Base-by-base conservation (phyloP, 2,329 filamentous ascomycete genomes). In the Pseudogymnoascus verrucosus region DNA sequence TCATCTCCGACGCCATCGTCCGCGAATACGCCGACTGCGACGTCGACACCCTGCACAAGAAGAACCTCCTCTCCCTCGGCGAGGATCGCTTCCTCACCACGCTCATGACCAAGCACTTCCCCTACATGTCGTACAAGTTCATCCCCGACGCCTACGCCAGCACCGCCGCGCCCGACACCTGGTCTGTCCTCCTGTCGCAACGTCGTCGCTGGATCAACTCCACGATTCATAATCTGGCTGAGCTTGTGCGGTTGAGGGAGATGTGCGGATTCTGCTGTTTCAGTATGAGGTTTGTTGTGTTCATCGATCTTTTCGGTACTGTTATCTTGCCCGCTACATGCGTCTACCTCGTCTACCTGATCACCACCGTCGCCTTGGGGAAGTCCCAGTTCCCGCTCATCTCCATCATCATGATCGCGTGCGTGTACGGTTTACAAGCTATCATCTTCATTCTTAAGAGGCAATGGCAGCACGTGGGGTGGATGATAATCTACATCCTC, bases 221-320 rank as follows among this genome's bases (percentile, higher is more conserved):
- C 64, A 99, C 95, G 0, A 91, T 99, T 61, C 95, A 99, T 82
- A 99, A 99, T 76, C 82, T 99, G 67, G 90, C 96, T 67, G 95
- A 99, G 76, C 88, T 99, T 66, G 93, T 98, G 67, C 93, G 93
- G 5, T 82, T 99, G 76, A 86, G 89, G 66, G 90, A 98, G 75
- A 89, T 99, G 61, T 99, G 95, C 76, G 95, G 95, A 78, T 99
- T 99, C 88, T 99, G 95, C 83, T 99, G 95, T 79, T 99, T 99
- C 82, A 96, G 90, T 77, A 99, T 99, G 95, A 89, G 95, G 71
- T 99, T 99, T 77, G 85, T 99, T 65, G 93, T 99, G 69, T 96
- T 99, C 73, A 76, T 99, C 69, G 95, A 99, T 77, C 80, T 99
- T 70, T 80, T 99, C 67, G 95, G 90, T 63, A 99, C 95, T 1